Base-by-base conservation (phyloP, 2,329 filamentous ascomycete genomes). In the Colletotrichum sp. region DNA sequence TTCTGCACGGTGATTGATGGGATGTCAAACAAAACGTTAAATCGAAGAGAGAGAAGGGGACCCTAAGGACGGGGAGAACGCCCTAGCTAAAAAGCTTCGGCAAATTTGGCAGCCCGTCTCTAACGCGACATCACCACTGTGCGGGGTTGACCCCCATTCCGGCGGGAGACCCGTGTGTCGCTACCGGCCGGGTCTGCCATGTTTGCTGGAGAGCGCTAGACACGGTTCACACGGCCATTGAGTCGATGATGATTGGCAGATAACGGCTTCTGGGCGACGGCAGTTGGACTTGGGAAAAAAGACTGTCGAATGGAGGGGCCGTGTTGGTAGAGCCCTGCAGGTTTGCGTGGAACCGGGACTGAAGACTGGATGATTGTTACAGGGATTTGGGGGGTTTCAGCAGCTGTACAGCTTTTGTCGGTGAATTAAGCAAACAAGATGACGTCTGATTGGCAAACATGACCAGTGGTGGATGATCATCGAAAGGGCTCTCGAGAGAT, bases 121-220 rank as follows among this genome's bases (percentile, higher is more conserved):
- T 26, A 24, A 48, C 36, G n/a, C 14, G 18, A 55, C 12, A 26
- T 39, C 30, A 13, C 21, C 32, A 52, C 12, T 26, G 72, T 75
- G 72, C 67, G 61, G 72, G 72, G 72, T 57, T 30, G 67, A 43
- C 18, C 60, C 66, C 60, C 21, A 57, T 65, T 65, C 59, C 16
- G 32, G 24, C 34, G 28, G 48, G 26, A 36, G n/a, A 48, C 65
- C 66, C 39, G 18, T 21, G 26, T 24, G 18, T 18, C 32, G 21
- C 24, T 73, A 39, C 26, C 43, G 28, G 32, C 24, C 18, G 59
- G 57, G 30, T 21, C 16, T 36, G 18, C 32, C 55, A 69, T 61
- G 52, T 13, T 10, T 32, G 36, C 21, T 18, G 14, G 59, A 21
- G 7, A 32, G 26, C 64, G 30, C 43, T 52, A 21, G 43, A 52